Evolutionary conservation across 208 protist species (phyloP).

Genomic region (Trypanosoma conorhini): DNA sequence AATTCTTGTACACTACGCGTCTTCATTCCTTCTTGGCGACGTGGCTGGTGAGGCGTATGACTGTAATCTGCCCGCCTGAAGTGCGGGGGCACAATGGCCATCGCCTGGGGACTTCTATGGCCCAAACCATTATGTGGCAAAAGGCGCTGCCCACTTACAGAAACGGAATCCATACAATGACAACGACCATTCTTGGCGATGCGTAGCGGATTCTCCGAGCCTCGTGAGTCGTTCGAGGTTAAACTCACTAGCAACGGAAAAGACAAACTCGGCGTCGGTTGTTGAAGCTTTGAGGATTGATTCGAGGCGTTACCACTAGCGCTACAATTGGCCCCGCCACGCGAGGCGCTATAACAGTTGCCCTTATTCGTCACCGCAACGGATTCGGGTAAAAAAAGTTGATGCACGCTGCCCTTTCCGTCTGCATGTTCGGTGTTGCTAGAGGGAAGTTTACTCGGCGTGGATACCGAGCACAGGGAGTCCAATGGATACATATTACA

Average conservation of each 20-base stretch:
- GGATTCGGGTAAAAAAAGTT: not conserved
- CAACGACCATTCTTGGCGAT: not conserved
- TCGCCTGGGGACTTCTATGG: not conserved
- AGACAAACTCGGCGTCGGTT: not conserved
- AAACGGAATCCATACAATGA: not conserved
- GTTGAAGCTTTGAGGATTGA: not conserved
- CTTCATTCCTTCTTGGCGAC: not conserved
- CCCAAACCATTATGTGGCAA: not conserved
- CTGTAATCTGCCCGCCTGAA: not conserved
- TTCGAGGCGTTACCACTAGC: not conserved
- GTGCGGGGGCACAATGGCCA: not conserved
- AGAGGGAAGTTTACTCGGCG: not conserved
- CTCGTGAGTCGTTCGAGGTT: not conserved
- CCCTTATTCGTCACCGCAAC: not conserved
- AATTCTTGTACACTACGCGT: not conserved
- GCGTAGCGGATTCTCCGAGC: not conserved
- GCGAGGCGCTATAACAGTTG: not conserved
- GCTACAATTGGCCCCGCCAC: not conserved
- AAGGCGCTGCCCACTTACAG: not conserved
- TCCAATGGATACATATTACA: not conserved
- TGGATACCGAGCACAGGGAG: not conserved
- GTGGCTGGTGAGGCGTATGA: not conserved
- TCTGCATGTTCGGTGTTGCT: not conserved
- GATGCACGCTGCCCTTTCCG: not conserved
- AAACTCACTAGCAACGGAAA: constrained; percentile 3